Evolutionary conservation across 495 filamentous ascomycete species (phyloP), one percentile per base, ranked within the genome.

Genomic region (Daldinia vernicosa): DNA sequence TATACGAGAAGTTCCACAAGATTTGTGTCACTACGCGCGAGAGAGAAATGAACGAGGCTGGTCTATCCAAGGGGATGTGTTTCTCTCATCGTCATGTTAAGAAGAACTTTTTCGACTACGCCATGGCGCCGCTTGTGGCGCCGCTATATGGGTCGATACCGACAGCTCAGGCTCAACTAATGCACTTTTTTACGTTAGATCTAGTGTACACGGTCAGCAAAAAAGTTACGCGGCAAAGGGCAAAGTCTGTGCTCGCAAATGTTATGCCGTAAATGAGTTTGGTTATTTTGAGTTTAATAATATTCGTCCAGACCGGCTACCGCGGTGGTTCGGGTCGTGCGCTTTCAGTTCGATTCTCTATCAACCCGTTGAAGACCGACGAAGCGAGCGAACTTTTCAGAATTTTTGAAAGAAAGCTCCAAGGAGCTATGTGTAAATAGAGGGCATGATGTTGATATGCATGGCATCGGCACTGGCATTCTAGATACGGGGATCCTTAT

Each of bases 171-270:
- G 89, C 89, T 0, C 86, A 89, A 50, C 75, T 91, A 55, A 85
- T 81, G 62, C 89, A 92, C 72, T 89, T 92, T 74, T 90, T 87
- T 83, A 91, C 89, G 0, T 76, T 89, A 35, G 82, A 88, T 57
- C 66, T 92, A 63, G 87, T 88, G 19, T 92, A 91, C 78, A 83
- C 85, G 3, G 89, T 91, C 63, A 90, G 87, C 75, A 88, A 88
- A 80, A 92, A 91, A 76, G 83, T 82, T 2, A 83, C 81, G 6
- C 76, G 83, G 59, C 76, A 79, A 74, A 73, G 83, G 61, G 81
- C 78, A n/a, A 84, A 84, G 50, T 84, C 83, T 14, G 57, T 83
- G 37, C 75, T 77, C 4, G 75, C 70, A 11, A 78, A 74, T 27
- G 74, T 79, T 26, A 76, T 84, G 76, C 80, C 83, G 76, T 85